These are phyloP conservation scores for Colletotrichum lupini DNA, from an alignment of 2,329 filamentous ascomycete species.

Conservation along the genomic window DNA sequence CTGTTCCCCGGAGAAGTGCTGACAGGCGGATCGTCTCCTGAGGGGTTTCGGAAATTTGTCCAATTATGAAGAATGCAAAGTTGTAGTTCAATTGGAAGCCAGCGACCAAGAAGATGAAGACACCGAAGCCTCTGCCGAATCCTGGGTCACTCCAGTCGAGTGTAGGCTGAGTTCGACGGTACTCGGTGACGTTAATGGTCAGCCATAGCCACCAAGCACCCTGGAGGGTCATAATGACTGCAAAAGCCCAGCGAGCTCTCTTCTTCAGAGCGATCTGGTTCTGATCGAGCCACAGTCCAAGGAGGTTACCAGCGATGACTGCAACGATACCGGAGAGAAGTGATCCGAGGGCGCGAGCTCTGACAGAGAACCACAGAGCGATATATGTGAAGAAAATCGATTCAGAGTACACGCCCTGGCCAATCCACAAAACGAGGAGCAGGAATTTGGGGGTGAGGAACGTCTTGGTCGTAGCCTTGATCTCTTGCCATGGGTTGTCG, in stretches of 20 bases:
- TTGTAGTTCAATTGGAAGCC: slow-evolving; percentile 79
- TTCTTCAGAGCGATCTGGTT: slow-evolving; percentile 60
- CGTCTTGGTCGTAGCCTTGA: slow-evolving; percentile 64
- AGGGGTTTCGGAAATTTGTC: slow-evolving; percentile 68
- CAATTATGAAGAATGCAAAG: slow-evolving; percentile 75
- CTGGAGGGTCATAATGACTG: slow-evolving; percentile 62
- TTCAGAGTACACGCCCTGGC: slow-evolving; percentile 56
- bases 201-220: slow-evolving; percentile 78
- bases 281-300: slow-evolving; percentile 71
- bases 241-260: slow-evolving; percentile 64
- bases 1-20: slow-evolving; percentile 71
- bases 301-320: slow-evolving; percentile 69
- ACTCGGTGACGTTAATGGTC: slow-evolving; percentile 71
- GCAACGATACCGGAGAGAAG: slow-evolving; percentile 66
- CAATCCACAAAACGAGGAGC: slow-evolving; percentile 62
- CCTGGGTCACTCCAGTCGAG: slow-evolving; percentile 57
- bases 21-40: slow-evolving; percentile 73
- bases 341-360: slow-evolving; percentile 57
- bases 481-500: slow-evolving; percentile 61
- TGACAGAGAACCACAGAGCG: slow-evolving; percentile 63
- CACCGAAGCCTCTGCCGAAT: slow-evolving; percentile 58
- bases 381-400: slow-evolving; percentile 53
- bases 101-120: slow-evolving; percentile 70
- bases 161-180: slow-evolving; percentile 61
- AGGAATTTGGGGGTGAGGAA: slow-evolving; percentile 54